Evolutionary conservation across 1,284 basidiomycete genomes (phyloP), one percentile per base, ranked within the genome.

Genomic region (Meripilus lineatus): DNA sequence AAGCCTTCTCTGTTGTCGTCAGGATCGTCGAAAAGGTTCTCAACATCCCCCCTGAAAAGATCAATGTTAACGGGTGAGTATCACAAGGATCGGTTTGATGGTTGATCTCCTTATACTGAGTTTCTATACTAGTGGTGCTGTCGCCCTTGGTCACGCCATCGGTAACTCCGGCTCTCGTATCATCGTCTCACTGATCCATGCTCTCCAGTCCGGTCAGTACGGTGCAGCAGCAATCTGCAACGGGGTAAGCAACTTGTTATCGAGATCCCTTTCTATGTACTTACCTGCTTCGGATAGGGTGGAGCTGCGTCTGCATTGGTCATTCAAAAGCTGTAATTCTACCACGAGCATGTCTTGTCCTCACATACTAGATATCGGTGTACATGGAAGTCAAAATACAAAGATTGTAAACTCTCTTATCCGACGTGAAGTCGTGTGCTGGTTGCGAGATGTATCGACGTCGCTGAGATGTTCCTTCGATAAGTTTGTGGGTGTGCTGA

Each of bases 171-270:
- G 96, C 32, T 81, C 89, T 40, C 83, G 96, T 45, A 99, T 99
- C 68, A 76, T 99, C 45, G 95, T 99, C 37, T 93, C 95, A 8
- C 79, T 99, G 26, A 75, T 91, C 7, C 95, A 99, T 64, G 82
- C 87, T 10, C 79, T 99, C 54, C 87, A 97, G 75, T 69, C 84
- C n/a, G 96, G 96, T 40, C 77, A 99, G 72, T 97, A 95, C 61
- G 96, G 96, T 58, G 91, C 91, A 46, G 96, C 95, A 24, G 94
- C 89, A 67, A 89, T 99, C 57, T 99, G 96, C 81, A 99, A 99
- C 65, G 94, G 94, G 53, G 89, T 91, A 66, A 63, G 89, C 74
- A 22, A 44, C 25, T 47, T 37, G 28, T 39, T 18, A 25, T 34
- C 25, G 25, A 33, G 7, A 26, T 14, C 30, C 42, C 18, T 42